Evolutionary conservation across 2,329 filamentous ascomycete genomes (phyloP).

Genomic region (Alternaria sp.): DNA sequence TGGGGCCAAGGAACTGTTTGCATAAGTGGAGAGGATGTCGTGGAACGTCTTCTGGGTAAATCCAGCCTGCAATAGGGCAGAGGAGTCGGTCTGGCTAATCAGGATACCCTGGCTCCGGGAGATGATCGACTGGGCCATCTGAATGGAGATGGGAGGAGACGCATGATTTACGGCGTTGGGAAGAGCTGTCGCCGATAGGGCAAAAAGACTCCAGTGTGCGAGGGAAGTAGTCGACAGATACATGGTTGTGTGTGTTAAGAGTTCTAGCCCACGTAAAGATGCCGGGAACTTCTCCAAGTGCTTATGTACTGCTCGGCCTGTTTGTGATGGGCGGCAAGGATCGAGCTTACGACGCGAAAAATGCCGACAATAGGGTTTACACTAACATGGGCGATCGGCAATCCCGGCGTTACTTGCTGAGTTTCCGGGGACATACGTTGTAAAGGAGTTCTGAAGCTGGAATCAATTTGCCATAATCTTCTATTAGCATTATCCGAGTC

Average conservation of each 20-base stretch:
- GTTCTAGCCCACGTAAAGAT: background rate
- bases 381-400: background rate
- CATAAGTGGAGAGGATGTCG: slow-evolving; percentile 18
- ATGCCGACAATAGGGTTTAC: background rate
- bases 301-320: background rate
- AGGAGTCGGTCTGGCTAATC: slow-evolving; percentile 21
- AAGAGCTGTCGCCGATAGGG: background rate
- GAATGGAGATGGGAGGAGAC: slow-evolving; percentile 15
- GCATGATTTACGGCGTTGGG: background rate
- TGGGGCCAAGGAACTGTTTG: background rate
- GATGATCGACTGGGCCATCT: slow-evolving; percentile 40
- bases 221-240: background rate
- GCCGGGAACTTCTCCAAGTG: background rate
- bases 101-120: slow-evolving; percentile 41
- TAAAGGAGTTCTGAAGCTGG: background rate
- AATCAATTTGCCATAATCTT: background rate
- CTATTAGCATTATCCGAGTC: slow-evolving; percentile 5
- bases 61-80: slow-evolving; percentile 38
- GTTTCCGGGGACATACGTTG: background rate
- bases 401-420: background rate
- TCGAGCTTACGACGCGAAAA: background rate
- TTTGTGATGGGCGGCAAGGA: background rate
- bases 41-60: slow-evolving; percentile 44
- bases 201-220: background rate
- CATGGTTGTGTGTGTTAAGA: background rate